Evolutionary conservation across 140 eudicot genomes (phyloP), one percentile per base, ranked within the genome.

Genomic region (Oenanthe javanica): DNA sequence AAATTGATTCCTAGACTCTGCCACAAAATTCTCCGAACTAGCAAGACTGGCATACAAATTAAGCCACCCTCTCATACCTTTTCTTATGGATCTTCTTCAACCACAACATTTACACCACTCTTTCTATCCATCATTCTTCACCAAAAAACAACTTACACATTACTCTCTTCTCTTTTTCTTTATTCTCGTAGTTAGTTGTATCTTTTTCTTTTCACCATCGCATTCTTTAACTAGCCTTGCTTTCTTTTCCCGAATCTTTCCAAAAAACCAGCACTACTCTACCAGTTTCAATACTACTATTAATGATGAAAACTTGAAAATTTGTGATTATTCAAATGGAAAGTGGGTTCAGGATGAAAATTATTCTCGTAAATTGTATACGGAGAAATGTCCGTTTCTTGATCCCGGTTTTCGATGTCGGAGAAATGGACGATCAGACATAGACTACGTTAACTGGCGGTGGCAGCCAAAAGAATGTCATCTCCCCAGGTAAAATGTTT

Each of bases 371-470:
- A 23, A 63, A 11, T 42, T 55, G 12, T 89, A 89, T 51, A 45
- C 72, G 12, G 91, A 89, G 85, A 49, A 69, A 0, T 89, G 93
- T 75, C 86, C 82, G 46, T 87, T 89, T 57, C 79, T 89, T 79
- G 91, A 89, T 84, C 89, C 89, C 0, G 89, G 93, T 5, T 89
- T 89, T 61, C 87, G 86, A n/a, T 89, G 93, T 79, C 91, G 54
- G 10, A 31, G 43, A 10, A 85, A 71, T 45, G 93, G 93, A 0
- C 80, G 93, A 40, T 42, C n/a, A 4, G 87, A 89, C 57, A 51
- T n/a, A 21, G 86, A 72, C 51, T 87, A 83, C 50, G 84, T 81
- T 50, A 86, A 84, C 23, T 87, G 93, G 93, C 71, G 91, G n/a
- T 89, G 93, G 93, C 84, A 83, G 46, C 93, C 91, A 0, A 61